phyloP scores from a whole-genome alignment of 208 protist species.

The Angomonas desouzai region DNA sequence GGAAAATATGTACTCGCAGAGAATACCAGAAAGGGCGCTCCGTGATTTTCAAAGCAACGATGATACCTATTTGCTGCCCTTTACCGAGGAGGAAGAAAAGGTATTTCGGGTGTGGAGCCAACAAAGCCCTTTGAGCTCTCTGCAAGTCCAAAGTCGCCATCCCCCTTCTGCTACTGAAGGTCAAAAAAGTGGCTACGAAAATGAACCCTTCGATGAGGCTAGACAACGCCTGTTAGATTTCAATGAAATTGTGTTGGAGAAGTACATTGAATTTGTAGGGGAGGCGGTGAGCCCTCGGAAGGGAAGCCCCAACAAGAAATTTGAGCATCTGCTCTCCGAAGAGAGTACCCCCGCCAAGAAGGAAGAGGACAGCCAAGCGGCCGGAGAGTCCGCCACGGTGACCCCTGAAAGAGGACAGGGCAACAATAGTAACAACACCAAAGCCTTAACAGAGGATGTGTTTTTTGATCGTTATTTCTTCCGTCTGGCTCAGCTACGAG shows the following conservation, averaged over 20 bases:
- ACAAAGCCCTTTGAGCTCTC: constrained; percentile 45
- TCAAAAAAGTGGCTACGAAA: constrained; percentile 7
- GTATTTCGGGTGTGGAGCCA: constrained; percentile 44
- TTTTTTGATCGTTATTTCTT: constrained; percentile 88
- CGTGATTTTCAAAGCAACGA: background rate
- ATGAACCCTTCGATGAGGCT: constrained; percentile 35
- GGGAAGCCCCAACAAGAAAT: constrained; percentile 13
- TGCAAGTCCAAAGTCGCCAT: constrained; percentile 16
- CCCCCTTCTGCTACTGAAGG: background rate
- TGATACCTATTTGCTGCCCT: constrained; percentile 3
- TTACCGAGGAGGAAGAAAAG: background rate
- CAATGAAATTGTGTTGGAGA: constrained; percentile 48
- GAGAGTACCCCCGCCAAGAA: background rate
- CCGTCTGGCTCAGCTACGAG: constrained; percentile 67
- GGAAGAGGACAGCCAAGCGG: background rate
- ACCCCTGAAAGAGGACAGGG: background rate
- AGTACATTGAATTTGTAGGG: constrained; percentile 57
- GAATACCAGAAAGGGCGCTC: background rate
- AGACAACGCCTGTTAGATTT: constrained; percentile 66
- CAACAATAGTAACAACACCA: background rate
- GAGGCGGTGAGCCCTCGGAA: constrained; percentile 33
- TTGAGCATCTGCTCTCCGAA: background rate
- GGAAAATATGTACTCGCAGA: background rate
- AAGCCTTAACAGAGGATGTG: constrained; percentile 41
- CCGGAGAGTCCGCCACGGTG: background rate